Evolutionary conservation across 768 basidiomycete species (phyloP), one percentile per base, ranked within the genome.

Genomic region (Lentinula aciculospora): DNA sequence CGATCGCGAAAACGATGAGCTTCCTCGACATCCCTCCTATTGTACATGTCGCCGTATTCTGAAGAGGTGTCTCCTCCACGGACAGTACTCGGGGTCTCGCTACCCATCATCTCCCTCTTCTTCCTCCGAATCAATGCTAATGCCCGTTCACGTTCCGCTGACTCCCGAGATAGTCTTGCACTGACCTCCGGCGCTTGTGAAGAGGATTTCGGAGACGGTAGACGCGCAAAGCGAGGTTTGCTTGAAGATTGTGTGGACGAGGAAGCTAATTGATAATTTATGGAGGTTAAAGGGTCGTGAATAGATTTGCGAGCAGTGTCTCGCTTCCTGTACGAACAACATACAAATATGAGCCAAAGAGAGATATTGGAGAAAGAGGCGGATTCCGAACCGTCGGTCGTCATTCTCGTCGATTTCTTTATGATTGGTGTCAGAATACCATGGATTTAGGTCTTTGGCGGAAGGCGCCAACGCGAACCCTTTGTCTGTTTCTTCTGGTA

Each of bases 371-470:
- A 51, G 39, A 6, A 2, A 21, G 5, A 37, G 19, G 60, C 69
- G 34, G 8, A 23, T 7, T 25, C 13, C n/a, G 32, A 57, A 79
- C 80, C 75, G 68, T 62, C 66, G 68, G 57, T 77, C 75, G 1
- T 65, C 61, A 44, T 74, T 71, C 13, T 69, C 60, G 3, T 62
- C 61, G 29, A 64, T 61, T 44, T 72, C 66, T 53, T 69, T 63
- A 10, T 60, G 27, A 4, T 64, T 61, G 9, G 55, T 31, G 0
- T 69, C 69, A 15, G 78, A 78, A 67, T 94, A 94, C 91, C 91
- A 94, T 4, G 91, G 90, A 23, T 83, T 85, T 10, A 91, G 79
- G 60, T 94, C 92, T 64, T 90, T 87, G 4, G 76, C 80, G 3
- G 82, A 80, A 0, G 92, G 92, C 1, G 86, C 90, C 4, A 93